These are phyloP conservation scores for Penicillium sp. DNA, from an alignment of 2,329 filamentous ascomycete species.

Conservation along the genomic window DNA sequence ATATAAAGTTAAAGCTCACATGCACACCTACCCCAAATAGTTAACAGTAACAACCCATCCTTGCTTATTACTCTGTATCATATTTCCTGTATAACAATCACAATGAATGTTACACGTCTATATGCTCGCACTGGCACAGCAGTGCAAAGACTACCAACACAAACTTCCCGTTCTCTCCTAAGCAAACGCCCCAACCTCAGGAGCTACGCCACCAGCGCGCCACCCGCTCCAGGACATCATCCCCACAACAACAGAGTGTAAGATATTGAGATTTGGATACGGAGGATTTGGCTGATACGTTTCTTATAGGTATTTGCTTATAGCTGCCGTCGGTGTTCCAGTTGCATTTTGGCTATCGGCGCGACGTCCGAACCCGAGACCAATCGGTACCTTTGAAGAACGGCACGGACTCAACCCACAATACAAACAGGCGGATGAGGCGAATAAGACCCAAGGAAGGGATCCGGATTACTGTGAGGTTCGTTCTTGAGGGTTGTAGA, in stretches of 20 bases:
- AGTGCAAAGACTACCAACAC: not conserved
- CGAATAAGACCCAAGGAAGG: not conserved
- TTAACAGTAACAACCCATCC: too few relatives aligned
- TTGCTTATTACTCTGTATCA: not conserved
- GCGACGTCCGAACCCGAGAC: not conserved
- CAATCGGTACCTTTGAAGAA: not conserved
- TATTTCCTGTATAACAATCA: not conserved
- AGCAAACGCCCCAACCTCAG: not conserved
- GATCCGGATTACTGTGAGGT: not conserved
- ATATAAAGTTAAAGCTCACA: not conserved
- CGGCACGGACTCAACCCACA: not conserved
- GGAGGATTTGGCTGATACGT: not conserved
- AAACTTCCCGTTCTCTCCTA: not conserved
- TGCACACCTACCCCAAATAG: not conserved
- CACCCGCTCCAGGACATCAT: not conserved
- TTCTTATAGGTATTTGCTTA: not conserved
- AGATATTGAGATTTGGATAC: not conserved
- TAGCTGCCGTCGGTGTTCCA: not conserved
- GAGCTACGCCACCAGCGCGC: not conserved
- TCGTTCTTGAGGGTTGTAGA: not conserved
- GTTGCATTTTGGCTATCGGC: not conserved
- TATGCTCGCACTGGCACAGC: not conserved
- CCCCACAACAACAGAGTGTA: not conserved
- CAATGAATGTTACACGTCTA: not conserved
- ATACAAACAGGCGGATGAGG: not conserved